Evolutionary conservation across 208 protist species (phyloP).

Genomic region (Leishmania guyanensis): DNA sequence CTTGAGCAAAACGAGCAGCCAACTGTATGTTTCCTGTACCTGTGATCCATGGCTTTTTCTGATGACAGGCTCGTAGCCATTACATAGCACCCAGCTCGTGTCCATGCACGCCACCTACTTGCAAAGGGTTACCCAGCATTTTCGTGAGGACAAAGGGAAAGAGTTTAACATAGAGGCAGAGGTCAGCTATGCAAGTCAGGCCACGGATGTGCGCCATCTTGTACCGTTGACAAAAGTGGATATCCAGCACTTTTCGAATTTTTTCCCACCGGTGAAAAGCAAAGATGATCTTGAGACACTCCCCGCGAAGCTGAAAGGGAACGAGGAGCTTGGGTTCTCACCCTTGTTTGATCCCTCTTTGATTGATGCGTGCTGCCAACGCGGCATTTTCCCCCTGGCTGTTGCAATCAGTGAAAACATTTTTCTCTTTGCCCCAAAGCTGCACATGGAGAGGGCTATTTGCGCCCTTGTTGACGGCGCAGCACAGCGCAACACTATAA

Average conservation of each 20-base stretch:
- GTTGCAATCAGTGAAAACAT: conserved; percentile 24
- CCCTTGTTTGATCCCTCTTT: conserved; percentile 67
- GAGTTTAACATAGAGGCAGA: conserved; percentile 36
- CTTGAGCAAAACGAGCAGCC: neutral
- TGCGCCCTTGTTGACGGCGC: conserved; percentile 35
- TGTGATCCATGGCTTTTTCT: neutral
- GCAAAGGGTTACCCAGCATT: conserved; percentile 15
- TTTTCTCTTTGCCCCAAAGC: conserved; percentile 72
- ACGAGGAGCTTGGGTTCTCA: conserved; percentile 67
- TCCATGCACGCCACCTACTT: conserved; percentile 27
- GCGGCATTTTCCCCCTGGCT: conserved; percentile 77
- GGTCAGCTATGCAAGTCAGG: conserved; percentile 24
- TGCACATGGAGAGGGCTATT: conserved; percentile 58
- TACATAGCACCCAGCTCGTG: neutral
- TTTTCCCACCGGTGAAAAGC: conserved; percentile 37
- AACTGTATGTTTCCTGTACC: neutral
- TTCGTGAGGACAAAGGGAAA: neutral
- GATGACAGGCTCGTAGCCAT: neutral
- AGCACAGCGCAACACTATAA: conserved; percentile 26
- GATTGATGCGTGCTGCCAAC: conserved; percentile 68
- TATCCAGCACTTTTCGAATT: conserved; percentile 35
- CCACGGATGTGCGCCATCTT: conserved; percentile 35
- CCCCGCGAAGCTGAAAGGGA: conserved; percentile 24
- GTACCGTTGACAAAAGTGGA: conserved; percentile 23
- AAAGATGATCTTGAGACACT: conserved; percentile 50